phyloP scores from a whole-genome alignment of 2,329 filamentous ascomycete genomes.

The Phoma herbarum region DNA sequence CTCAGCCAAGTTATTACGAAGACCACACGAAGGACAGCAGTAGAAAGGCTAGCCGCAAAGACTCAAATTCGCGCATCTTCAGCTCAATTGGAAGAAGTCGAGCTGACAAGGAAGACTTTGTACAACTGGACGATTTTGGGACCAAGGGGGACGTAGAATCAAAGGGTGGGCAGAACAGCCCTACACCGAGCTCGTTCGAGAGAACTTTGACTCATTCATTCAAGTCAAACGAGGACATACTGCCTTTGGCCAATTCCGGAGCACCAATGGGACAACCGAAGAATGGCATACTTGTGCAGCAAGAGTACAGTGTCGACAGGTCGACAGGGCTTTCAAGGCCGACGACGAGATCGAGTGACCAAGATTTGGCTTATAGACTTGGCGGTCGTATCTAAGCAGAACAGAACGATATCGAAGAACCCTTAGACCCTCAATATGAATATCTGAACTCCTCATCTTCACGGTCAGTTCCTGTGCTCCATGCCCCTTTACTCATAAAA shows the following conservation, averaged over 20 bases:
- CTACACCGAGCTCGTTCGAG: neutral
- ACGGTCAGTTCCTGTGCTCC: conserved; percentile 4
- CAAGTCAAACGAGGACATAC: conserved; percentile 2
- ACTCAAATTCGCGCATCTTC: conserved; percentile 3
- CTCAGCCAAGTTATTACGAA: conserved; percentile 8
- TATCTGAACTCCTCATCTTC: conserved; percentile 8
- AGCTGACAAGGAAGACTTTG: conserved; percentile 6
- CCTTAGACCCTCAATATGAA: neutral
- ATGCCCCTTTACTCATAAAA: conserved; percentile 7
- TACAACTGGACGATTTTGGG: conserved; percentile 1
- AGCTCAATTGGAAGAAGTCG: conserved; percentile 7
- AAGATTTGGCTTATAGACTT: neutral
- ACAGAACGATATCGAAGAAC: neutral
- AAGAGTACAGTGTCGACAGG: conserved; percentile 5
- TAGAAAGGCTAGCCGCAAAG: conserved; percentile 2
- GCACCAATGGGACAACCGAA: conserved; percentile 2
- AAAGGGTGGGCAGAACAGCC: neutral
- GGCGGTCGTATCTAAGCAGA: neutral
- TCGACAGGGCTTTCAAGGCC: neutral
- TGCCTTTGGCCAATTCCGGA: conserved; percentile 1
- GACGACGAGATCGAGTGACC: neutral
- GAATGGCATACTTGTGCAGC: conserved; percentile 3
- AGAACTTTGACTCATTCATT: neutral
- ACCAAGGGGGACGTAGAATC: neutral
- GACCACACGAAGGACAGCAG: conserved; percentile 6